phyloP scores from a whole-genome alignment of 495 filamentous ascomycete species.

The Penicillium coprophilum region DNA sequence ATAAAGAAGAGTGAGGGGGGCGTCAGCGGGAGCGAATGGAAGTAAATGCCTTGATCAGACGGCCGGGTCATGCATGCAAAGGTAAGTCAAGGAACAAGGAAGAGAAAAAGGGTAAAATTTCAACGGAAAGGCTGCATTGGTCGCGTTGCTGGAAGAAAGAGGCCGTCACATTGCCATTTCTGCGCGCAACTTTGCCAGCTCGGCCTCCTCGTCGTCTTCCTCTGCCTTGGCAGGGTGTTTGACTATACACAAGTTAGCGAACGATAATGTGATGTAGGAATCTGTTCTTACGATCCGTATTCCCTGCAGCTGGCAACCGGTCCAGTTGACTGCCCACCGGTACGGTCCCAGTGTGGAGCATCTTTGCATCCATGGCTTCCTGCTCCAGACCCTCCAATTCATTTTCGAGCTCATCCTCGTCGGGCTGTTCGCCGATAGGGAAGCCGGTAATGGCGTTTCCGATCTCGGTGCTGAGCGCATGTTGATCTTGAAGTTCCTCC shows the following conservation, averaged over 20 bases:
- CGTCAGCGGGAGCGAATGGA: not conserved
- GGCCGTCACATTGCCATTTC: conserved; percentile 83
- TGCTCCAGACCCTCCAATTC: conserved; percentile 79
- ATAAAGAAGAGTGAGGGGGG: not conserved
- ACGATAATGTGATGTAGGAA: not conserved
- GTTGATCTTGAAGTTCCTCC: conserved; percentile 91
- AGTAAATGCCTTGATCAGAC: conserved; percentile 10
- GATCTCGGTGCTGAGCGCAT: conserved; percentile 90
- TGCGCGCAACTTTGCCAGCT: conserved; percentile 88
- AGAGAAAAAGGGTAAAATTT: not conserved
- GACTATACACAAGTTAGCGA: conserved; percentile 16
- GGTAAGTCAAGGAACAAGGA: conserved; percentile 2
- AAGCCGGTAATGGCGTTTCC: conserved; percentile 74
- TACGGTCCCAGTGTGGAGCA: conserved; percentile 83
- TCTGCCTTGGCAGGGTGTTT: conserved; percentile 52
- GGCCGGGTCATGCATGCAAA: conserved; percentile 11
- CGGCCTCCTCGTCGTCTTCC: conserved; percentile 93
- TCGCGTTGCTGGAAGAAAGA: conserved; percentile 5
- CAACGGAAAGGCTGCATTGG: conserved; percentile 7
- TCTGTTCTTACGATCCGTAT: conserved; percentile 63
- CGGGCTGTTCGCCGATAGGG: conserved; percentile 67
- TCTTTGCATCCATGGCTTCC: conserved; percentile 85
- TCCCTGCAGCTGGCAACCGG: conserved; percentile 68
- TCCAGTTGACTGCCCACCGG: conserved; percentile 69
- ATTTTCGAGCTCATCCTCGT: conserved; percentile 82